Evolutionary conservation across 164 flowering plant species (phyloP).

Genomic region (Euptelea pleiosperma): DNA sequence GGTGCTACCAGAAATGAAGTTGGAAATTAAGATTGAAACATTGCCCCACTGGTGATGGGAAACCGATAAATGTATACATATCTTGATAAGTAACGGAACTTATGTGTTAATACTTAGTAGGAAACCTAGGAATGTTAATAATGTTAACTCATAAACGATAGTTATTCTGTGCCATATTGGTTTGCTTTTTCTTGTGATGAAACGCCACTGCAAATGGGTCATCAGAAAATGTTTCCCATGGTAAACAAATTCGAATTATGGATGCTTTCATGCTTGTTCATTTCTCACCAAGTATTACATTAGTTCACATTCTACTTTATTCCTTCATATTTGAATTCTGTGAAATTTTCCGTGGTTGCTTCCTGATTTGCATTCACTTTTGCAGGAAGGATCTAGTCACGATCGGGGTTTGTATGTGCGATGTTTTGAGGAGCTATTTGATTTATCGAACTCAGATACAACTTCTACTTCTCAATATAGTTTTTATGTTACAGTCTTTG

Average conservation of each 20-base stretch:
- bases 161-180: not conserved
- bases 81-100: too few relatives aligned
- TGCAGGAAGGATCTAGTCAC: slow-evolving; percentile 92
- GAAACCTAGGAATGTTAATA: too few relatives aligned
- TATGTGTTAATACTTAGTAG: too few relatives aligned
- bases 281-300: not conserved
- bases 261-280: not conserved
- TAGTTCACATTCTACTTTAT: not conserved
- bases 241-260: not conserved
- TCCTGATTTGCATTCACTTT: slow-evolving; percentile 7
- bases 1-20: too few relatives aligned
- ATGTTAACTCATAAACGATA: not conserved
- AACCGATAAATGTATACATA: not conserved
- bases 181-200: too few relatives aligned
- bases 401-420: slow-evolving; percentile 93
- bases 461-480: slow-evolving; percentile 62
- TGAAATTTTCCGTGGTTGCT: not conserved
- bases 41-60: not conserved
- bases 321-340: too few relatives aligned
- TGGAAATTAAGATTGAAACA: too few relatives aligned
- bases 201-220: too few relatives aligned
- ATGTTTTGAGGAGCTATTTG: slow-evolving; percentile 96
- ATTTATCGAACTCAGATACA: slow-evolving; percentile 84
- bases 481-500: slow-evolving; percentile 70
- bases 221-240: not conserved